A percentile compares a stretch with the other conserved stretches of the same genome.
These are phyloP conservation scores for Plasmodium gallinaceum DNA, from an alignment of 169 alveolate genomes.

Conservation along the genomic window DNA sequence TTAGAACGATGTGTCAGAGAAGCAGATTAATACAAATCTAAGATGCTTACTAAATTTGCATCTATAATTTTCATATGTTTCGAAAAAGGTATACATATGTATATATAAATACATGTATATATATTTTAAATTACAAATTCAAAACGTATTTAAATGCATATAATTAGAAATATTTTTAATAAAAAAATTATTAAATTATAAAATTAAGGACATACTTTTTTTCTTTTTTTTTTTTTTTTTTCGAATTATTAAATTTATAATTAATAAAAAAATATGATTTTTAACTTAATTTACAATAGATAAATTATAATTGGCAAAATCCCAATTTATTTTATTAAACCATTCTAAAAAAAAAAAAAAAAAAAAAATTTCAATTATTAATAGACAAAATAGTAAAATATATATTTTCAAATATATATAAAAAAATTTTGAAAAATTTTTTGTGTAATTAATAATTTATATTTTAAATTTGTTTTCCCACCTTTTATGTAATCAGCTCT, in stretches of 20 bases:
- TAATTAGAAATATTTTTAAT: no score
- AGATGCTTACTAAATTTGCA: no score
- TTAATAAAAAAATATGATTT: not conserved
- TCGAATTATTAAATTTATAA: not conserved
- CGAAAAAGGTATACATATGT: not conserved
- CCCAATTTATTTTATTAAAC: conserved; percentile 67
- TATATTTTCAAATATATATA: not conserved
- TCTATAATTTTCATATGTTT: no score
- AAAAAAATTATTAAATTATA: no score
- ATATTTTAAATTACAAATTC: not conserved
- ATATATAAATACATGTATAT: not conserved
- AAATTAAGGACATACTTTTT: no score
- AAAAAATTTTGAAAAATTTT: not conserved
- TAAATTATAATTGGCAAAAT: conserved; percentile 71
- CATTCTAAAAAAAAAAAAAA: conserved; percentile 37
- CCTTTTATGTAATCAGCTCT: conserved; percentile 84
- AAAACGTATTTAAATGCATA: no score
- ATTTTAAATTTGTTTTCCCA: not conserved
- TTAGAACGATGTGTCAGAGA: no score
- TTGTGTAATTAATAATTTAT: not conserved
- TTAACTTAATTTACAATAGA: conserved; percentile 33
- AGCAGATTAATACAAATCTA: no score
- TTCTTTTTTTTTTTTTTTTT: no score
- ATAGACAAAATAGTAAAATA: not conserved
- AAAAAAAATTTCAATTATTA: not conserved